These are phyloP conservation scores for Priceomyces haplophilus DNA, from an alignment of 805 yeast genomes.

Conservation along the genomic window DNA sequence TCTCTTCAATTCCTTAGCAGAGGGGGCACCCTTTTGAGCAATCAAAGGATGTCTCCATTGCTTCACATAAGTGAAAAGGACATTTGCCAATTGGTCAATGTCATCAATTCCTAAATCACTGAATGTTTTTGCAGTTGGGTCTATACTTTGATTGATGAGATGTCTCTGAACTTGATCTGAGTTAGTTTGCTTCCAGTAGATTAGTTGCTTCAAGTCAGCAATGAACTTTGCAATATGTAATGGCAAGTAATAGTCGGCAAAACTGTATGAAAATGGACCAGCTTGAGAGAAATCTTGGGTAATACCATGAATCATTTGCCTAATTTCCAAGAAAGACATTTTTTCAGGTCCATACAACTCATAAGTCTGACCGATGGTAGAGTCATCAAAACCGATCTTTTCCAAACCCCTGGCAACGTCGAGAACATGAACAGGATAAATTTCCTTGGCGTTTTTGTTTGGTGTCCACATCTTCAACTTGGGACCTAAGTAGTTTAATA, in stretches of 20 bases:
- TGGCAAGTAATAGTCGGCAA: conserved; percentile 44
- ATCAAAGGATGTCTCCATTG: conserved; percentile 51
- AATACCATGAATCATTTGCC: conserved; percentile 66
- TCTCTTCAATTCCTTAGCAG: conserved; percentile 38
- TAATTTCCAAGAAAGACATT: conserved; percentile 57
- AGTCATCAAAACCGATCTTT: conserved; percentile 75
- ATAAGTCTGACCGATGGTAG: conserved; percentile 71
- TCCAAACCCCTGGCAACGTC: conserved; percentile 82
- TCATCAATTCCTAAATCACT: conserved; percentile 64
- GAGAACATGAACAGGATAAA: conserved; percentile 69
- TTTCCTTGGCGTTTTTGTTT: conserved; percentile 57
- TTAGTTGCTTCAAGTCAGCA: conserved; percentile 42
- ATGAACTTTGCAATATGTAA: conserved; percentile 43
- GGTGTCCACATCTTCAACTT: conserved; percentile 62
- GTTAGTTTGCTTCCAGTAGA: conserved; percentile 50
- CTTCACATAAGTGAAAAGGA: conserved; percentile 44
- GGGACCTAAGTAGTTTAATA: conserved; percentile 59
- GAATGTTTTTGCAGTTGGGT: conserved; percentile 59
- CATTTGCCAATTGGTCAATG: conserved; percentile 40
- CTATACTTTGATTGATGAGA: conserved; percentile 62
- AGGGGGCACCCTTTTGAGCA: conserved; percentile 43
- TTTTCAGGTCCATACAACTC: conserved; percentile 75
- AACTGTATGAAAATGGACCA: conserved; percentile 43
- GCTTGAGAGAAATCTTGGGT: conserved; percentile 47
- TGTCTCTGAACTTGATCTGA: conserved; percentile 76